phyloP scores from a whole-genome alignment of 2,329 filamentous ascomycete genomes.

The Orbilia brochopaga region DNA sequence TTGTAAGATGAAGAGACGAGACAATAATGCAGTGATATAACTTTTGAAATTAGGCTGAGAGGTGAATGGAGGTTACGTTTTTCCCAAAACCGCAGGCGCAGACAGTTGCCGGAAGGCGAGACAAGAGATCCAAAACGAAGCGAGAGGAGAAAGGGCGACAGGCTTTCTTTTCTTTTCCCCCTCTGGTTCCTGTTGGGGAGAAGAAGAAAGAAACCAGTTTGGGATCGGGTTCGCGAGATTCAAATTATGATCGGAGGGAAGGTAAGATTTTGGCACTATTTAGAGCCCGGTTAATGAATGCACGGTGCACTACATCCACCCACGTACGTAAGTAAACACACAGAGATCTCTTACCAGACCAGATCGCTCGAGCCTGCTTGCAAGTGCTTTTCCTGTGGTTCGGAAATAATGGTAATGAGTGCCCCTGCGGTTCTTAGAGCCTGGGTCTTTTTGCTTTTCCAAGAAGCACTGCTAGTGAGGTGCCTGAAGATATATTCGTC shows the following conservation, averaged over 20 bases:
- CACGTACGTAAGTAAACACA: constrained; percentile 22
- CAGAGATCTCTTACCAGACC: constrained; percentile 23
- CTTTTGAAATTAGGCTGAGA: constrained; percentile 16
- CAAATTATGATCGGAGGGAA: constrained; percentile 33
- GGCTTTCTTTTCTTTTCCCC: constrained; percentile 20
- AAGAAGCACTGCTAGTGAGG: constrained; percentile 1
- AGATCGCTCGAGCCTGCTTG: constrained; percentile 17
- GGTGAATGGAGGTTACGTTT: constrained; percentile 8
- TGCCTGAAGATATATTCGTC: constrained; percentile 11
- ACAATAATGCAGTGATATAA: constrained; percentile 2
- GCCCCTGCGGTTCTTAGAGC: constrained; percentile 4
- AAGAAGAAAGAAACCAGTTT: constrained; percentile 7
- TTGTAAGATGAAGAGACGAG: constrained; percentile 6
- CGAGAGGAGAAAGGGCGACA: constrained; percentile 14
- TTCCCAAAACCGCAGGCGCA: constrained; percentile 44
- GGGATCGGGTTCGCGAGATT: constrained; percentile 23
- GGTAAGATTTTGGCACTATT: constrained; percentile 28
- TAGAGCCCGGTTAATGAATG: constrained; percentile 32
- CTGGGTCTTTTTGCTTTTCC: constrained; percentile 23
- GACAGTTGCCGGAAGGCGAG: constrained; percentile 22
- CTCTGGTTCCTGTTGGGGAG: constrained; percentile 3
- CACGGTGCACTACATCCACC: constrained; percentile 5
- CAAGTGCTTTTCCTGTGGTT: neutral
- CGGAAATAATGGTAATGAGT: constrained; percentile 34
- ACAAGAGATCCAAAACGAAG: constrained; percentile 15